A percentile compares a stretch with the other conserved stretches of the same genome.
These are phyloP conservation scores for Candida sojae DNA, from an alignment of 1,139 yeast genomes.

Conservation along the genomic window DNA sequence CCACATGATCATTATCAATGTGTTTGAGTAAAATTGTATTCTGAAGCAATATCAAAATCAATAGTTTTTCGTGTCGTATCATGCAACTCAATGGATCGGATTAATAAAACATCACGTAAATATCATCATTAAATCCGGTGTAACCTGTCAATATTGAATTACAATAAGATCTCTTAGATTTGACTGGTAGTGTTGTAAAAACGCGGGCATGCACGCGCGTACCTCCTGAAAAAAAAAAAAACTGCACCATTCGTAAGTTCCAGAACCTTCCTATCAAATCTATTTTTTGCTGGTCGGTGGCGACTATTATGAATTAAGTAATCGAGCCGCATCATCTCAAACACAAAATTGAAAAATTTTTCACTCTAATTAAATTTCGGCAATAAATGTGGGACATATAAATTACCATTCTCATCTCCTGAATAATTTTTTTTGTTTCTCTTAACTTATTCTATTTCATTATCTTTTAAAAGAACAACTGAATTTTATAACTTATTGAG, in stretches of 20 bases:
- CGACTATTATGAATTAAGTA: not conserved
- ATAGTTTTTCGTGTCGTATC: too few species aligned
- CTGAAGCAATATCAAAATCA: too few species aligned
- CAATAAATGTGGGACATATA: not conserved
- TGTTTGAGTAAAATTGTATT: too few species aligned
- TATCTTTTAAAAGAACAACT: too few species aligned
- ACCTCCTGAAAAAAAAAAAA: not conserved
- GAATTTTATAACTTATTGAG: not conserved
- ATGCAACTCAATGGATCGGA: too few species aligned
- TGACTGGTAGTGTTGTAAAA: not conserved
- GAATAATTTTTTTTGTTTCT: not conserved
- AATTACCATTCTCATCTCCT: constrained; percentile 1
- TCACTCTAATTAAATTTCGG: not conserved
- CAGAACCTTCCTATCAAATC: constrained; percentile 1
- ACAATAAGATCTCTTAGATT: too few species aligned
- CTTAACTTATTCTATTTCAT: not conserved
- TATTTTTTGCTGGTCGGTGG: not conserved
- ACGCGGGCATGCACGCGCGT: not conserved
- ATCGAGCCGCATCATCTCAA: constrained; percentile 14
- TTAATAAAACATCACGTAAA: not conserved
- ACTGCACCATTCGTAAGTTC: not conserved
- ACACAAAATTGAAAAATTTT: constrained; percentile 6
- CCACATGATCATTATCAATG: too few species aligned
- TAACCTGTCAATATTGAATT: too few species aligned
- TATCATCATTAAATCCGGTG: not conserved